Percentiles rank a stretch among this genome's conserved stretches.
Conservation (phyloP, 495 filamentous ascomycete genomes). For the Lasiosphaeria miniovina region DNA sequence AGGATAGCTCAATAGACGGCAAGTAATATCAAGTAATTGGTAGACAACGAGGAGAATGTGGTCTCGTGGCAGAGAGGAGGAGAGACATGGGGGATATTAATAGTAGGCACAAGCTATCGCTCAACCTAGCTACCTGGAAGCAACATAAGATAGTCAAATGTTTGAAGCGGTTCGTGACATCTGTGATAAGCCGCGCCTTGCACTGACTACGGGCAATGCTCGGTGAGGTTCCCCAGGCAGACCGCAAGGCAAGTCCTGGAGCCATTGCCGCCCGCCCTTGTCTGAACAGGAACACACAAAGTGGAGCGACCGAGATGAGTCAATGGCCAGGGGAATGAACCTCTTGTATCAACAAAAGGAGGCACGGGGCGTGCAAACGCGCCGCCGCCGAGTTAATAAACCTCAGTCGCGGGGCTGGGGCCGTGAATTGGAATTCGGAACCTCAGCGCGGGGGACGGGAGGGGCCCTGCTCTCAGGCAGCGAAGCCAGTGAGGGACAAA, state of each 20-base stretch:
- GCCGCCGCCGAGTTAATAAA: neutral
- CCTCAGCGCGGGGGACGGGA: neutral
- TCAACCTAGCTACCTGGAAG: neutral
- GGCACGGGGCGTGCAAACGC: neutral
- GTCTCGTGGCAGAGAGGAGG: neutral
- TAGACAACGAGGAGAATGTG: no score
- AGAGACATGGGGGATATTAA: neutral
- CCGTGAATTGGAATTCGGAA: neutral
- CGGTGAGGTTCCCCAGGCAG: conserved; percentile 22
- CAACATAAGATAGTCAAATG: neutral
- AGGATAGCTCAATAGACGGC: no score
- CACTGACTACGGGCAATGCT: conserved; percentile 10
- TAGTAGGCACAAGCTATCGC: neutral
- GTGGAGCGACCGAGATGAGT: conserved; percentile 18
- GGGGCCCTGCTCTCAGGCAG: no score
- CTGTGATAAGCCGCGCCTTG: conserved; percentile 6
- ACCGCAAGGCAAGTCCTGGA: conserved; percentile 19
- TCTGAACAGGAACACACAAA: conserved; percentile 13
- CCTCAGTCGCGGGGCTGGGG: neutral
- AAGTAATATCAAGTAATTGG: no score
- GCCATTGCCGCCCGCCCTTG: neutral
- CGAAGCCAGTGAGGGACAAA: no score
- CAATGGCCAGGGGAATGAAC: conserved; percentile 8
- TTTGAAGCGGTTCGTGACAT: neutral
- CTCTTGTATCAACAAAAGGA: neutral